Percentiles rank a stretch among this genome's conserved stretches.
phyloP scores from a whole-genome alignment of 495 filamentous ascomycete species.

The Talaromyces nanjingensis region DNA sequence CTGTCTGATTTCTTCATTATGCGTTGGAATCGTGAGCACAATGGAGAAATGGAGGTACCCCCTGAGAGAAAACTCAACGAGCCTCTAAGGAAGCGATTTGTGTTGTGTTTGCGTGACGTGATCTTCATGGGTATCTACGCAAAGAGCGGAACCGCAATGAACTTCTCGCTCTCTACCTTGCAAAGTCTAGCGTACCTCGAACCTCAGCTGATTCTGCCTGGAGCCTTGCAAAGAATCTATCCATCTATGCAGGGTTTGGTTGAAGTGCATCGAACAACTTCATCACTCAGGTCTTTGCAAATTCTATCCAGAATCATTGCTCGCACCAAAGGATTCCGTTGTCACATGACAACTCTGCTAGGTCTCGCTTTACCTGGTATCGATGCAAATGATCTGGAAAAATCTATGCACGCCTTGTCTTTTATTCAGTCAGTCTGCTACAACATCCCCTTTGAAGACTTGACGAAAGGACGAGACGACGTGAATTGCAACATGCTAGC shows the following conservation, averaged over 20 bases:
- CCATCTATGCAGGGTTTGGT: slow-evolving; percentile 93
- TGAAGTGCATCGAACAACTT: slow-evolving; percentile 94
- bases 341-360: slow-evolving; percentile 87
- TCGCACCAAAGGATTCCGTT: slow-evolving; percentile 84
- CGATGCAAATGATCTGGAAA: slow-evolving; percentile 95
- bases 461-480: slow-evolving; percentile 63
- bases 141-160: slow-evolving; percentile 86
- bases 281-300: slow-evolving; percentile 84
- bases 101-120: slow-evolving; percentile 83
- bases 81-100: slow-evolving; percentile 79
- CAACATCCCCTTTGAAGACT: slow-evolving; percentile 82
- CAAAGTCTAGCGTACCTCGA: slow-evolving; percentile 87
- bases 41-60: slow-evolving; percentile 81
- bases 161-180: slow-evolving; percentile 80
- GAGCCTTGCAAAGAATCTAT: slow-evolving; percentile 92
- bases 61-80: slow-evolving; percentile 70
- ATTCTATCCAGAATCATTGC: slow-evolving; percentile 84
- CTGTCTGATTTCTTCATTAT: slow-evolving; percentile 95
- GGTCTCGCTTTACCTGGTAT: slow-evolving; percentile 92
- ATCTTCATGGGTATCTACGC: slow-evolving; percentile 98
- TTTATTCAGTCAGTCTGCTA: slow-evolving; percentile 94
- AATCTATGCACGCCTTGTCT: slow-evolving; percentile 87
- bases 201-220: slow-evolving; percentile 86
- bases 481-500: slow-evolving; percentile 71
- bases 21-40: slow-evolving; percentile 93